Evolutionary conservation across 2,329 filamentous ascomycete species (phyloP).

Genomic region (Penicillium sp.): DNA sequence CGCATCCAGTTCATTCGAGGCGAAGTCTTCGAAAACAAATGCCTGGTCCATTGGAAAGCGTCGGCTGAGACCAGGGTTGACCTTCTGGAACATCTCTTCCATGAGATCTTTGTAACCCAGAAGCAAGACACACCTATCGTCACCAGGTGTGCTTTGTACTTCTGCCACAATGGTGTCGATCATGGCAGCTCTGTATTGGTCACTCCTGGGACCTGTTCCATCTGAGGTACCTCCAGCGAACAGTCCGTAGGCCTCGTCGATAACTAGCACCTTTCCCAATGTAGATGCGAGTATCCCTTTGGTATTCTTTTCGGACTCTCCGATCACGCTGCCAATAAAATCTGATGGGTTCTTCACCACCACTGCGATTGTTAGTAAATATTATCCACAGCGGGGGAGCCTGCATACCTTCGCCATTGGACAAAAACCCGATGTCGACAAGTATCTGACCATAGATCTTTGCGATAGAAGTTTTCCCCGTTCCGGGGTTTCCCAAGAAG

Average conservation of each 20-base stretch:
- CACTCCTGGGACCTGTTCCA: constrained; percentile 34
- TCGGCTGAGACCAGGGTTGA: constrained; percentile 67
- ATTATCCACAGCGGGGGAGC: not conserved
- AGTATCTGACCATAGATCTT: constrained; percentile 71
- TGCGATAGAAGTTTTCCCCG: constrained; percentile 73
- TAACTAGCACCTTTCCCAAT: constrained; percentile 72
- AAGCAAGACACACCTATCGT: constrained; percentile 71
- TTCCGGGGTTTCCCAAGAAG: constrained; percentile 71
- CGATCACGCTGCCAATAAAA: constrained; percentile 65
- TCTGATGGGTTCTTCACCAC: constrained; percentile 71
- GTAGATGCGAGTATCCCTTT: constrained; percentile 69
- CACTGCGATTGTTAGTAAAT: constrained; percentile 47
- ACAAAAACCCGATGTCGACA: constrained; percentile 65
- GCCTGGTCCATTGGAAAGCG: constrained; percentile 64
- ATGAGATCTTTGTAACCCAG: constrained; percentile 70
- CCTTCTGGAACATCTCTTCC: constrained; percentile 70
- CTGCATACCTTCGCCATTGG: constrained; percentile 62
- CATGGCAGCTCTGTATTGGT: constrained; percentile 62
- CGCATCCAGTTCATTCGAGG: constrained; percentile 54
- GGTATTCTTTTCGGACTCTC: constrained; percentile 68
- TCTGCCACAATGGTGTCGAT: constrained; percentile 74
- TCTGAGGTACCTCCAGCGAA: constrained; percentile 38
- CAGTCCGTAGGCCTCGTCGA: constrained; percentile 76
- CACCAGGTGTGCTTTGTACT: constrained; percentile 67
- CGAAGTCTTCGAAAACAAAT: constrained; percentile 70